phyloP scores from a whole-genome alignment of 345 rosid genomes.

The Bruguiera gymnorhiza region DNA sequence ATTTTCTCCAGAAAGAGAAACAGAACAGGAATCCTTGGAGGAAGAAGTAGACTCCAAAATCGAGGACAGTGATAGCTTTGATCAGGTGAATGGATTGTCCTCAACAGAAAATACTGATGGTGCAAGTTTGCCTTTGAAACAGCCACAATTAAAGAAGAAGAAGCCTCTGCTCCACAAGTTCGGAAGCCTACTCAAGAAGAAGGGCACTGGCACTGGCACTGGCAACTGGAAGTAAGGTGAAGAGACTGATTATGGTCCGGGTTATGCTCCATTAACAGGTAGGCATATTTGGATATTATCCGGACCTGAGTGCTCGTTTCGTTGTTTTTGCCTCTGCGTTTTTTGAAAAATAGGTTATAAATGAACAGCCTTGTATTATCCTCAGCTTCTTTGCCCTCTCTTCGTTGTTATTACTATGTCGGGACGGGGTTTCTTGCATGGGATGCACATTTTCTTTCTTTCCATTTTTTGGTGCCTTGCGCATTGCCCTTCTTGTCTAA shows the following conservation, averaged over 20 bases:
- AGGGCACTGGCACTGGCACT: slow-evolving; percentile 53
- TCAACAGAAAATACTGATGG: slow-evolving; percentile 54
- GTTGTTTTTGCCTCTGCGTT: slow-evolving; percentile 21
- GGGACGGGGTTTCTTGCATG: slow-evolving; percentile 33
- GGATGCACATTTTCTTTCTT: slow-evolving; percentile 26
- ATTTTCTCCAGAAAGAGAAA: slow-evolving; percentile 66
- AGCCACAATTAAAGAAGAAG: slow-evolving; percentile 78
- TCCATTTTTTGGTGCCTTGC: slow-evolving; percentile 9
- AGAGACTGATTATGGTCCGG: slow-evolving; percentile 22
- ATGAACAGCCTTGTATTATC: slow-evolving; percentile 40
- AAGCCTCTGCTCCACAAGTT: slow-evolving; percentile 86
- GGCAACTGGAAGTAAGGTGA: slow-evolving; percentile 55
- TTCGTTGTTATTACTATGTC: slow-evolving; percentile 24
- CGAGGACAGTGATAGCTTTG: slow-evolving; percentile 58
- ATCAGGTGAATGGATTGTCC: slow-evolving; percentile 58
- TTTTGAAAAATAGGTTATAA: slow-evolving; percentile 34
- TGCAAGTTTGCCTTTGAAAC: slow-evolving; percentile 45
- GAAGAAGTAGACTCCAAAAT: slow-evolving; percentile 68
- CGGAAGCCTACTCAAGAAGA: slow-evolving; percentile 94
- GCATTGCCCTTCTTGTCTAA: slow-evolving; percentile 15
- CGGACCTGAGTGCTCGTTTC: slow-evolving; percentile 36
- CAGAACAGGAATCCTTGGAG: slow-evolving; percentile 67
- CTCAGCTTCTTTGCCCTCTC: slow-evolving; percentile 20
- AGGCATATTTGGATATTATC: slow-evolving; percentile 30
- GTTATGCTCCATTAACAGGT: slow-evolving; percentile 21